Evolutionary conservation across 768 basidiomycete genomes (phyloP), one percentile per base, ranked within the genome.

Genomic region (Agrocybe pediades): DNA sequence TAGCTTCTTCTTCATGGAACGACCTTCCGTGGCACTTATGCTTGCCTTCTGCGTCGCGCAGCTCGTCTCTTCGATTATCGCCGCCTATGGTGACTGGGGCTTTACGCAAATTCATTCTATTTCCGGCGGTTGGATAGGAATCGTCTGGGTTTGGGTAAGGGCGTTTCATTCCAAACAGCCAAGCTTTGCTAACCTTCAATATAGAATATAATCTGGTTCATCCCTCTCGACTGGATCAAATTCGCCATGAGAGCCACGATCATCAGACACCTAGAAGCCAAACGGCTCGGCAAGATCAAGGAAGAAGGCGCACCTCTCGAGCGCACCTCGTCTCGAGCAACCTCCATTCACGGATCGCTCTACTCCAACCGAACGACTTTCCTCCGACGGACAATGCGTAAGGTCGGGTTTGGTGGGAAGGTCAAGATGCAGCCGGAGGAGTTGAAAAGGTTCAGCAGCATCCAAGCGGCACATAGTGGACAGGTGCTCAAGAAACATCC

Each of bases 311-410:
- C 93, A 50, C 87, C 89, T 15, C 83, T 98, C 54, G 82, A 81
- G 43, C 89, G 95, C 65, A 96, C 92, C 23, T 85, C 88, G 59
- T 97, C 95, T 0, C 92, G 95, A 62, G 91, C 84, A 19, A 90
- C 89, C n/a, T 94, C 92, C 46, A 79, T 93, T 63, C 91, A 95
- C 76, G 93, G 95, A 72, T 92, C 91, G 7, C 71, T 96, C 62
- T 97, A 97, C 82, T 91, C 90, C 47, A 97, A 97, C 74, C 92
- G 95, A 81, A 92, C 92, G 45, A 86, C 82, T 52, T 98, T 98
- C 84, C 86, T 98, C 68, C 86, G 84, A 61, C 87, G 91, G 53
- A 92, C 92, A 42, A 87, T 81, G 53, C 83, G 87, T 71, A 88
- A 89, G 72, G 89, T 95, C 65, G 92, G 94, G 54, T 93, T 98